Conservation (phyloP, 768 basidiomycete genomes). For the Neoboletus brunneissimus region DNA sequence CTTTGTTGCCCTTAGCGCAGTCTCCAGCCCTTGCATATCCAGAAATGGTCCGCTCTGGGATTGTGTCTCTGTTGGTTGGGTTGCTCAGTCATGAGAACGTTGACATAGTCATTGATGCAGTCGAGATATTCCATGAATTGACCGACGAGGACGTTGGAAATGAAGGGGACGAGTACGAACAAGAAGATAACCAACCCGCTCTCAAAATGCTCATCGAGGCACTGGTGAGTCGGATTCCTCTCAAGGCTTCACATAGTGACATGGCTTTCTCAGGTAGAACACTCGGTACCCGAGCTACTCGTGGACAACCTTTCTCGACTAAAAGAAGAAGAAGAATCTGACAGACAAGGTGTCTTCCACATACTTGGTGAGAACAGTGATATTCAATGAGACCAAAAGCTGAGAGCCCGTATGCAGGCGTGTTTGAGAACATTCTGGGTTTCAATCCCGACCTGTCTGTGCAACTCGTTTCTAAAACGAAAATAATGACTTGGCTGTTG, state of each 20-base stretch:
- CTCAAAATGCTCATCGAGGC: slow-evolving; percentile 72
- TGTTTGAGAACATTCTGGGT: slow-evolving; percentile 90
- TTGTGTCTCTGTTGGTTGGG: slow-evolving; percentile 68
- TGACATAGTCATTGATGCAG: slow-evolving; percentile 95
- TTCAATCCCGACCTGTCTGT: slow-evolving; percentile 77
- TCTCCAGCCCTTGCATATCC: slow-evolving; percentile 81
- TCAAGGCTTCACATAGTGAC: slow-evolving; percentile 1
- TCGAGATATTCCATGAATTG: slow-evolving; percentile 89
- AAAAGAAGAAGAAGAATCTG: slow-evolving; percentile 89
- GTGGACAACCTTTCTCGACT: slow-evolving; percentile 86
- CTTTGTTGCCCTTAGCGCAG: slow-evolving; percentile 86
- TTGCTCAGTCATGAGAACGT: slow-evolving; percentile 94
- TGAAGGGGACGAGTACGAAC: slow-evolving; percentile 63
- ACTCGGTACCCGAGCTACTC: slow-evolving; percentile 81
- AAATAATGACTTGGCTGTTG: slow-evolving; percentile 75
- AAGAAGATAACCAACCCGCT: slow-evolving; percentile 59
- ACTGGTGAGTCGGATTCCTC: slow-evolving; percentile 52
- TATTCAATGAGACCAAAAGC: background rate
- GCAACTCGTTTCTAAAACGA: slow-evolving; percentile 70
- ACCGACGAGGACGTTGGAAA: slow-evolving; percentile 95
- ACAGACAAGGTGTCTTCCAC: slow-evolving; percentile 90
- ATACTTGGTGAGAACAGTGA: slow-evolving; percentile 60
- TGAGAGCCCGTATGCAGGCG: slow-evolving; percentile 45
- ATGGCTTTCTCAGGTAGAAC: slow-evolving; percentile 56
- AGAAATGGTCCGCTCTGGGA: slow-evolving; percentile 78